These are phyloP conservation scores for Chernovozyma sophiae-reginae DNA, from an alignment of 1,139 yeast species.

Conservation along the genomic window DNA sequence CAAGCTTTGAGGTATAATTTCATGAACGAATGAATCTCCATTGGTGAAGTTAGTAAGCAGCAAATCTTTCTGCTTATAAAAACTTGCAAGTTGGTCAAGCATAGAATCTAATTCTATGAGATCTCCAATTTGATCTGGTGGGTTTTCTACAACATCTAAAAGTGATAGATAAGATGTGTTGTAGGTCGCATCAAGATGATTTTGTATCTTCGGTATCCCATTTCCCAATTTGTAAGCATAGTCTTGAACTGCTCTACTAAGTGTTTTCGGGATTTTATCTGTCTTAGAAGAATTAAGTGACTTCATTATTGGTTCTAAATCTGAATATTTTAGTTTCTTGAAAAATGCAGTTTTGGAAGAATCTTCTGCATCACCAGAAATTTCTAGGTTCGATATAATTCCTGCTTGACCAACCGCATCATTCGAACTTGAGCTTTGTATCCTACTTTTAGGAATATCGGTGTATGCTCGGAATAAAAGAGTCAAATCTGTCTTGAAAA, in stretches of 20 bases:
- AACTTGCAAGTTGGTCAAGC: constrained; percentile 43
- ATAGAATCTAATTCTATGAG: constrained; percentile 46
- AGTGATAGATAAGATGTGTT: constrained; percentile 14
- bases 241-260: constrained; percentile 19
- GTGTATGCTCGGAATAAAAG: constrained; percentile 5
- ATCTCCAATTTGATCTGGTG: constrained; percentile 25
- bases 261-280: not conserved
- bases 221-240: constrained; percentile 30
- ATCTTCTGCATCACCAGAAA: not conserved
- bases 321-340: not conserved
- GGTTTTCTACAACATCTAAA: constrained; percentile 19
- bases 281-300: not conserved
- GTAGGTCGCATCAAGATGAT: not conserved
- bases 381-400: not conserved
- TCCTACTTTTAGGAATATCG: not conserved
- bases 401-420: not conserved
- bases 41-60: constrained; percentile 2
- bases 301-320: not conserved
- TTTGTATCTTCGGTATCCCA: constrained; percentile 9
- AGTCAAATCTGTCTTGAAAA: constrained; percentile 14
- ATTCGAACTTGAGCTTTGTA: not conserved
- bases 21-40: not conserved
- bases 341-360: constrained; percentile 2
- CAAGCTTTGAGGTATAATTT: not conserved
- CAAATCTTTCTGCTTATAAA: constrained; percentile 27